Evolutionary conservation across 164 flowering plant species (phyloP).

Genomic region (Umbellularia californica): DNA sequence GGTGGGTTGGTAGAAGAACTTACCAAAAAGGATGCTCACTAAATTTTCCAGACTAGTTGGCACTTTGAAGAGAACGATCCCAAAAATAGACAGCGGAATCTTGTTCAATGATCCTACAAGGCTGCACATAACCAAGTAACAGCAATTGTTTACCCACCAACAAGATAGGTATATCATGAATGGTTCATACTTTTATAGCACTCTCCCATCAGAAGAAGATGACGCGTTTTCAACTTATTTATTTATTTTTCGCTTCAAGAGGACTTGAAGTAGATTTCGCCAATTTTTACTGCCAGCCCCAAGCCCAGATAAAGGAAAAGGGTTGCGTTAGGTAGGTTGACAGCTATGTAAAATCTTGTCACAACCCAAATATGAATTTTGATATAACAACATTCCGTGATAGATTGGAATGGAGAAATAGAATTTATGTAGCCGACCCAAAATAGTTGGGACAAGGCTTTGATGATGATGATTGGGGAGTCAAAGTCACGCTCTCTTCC

Average conservation of each 20-base stretch:
- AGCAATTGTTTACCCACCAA: background rate
- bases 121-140: constrained; percentile 37
- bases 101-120: constrained; percentile 95
- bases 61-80: constrained; percentile 83
- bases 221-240: background rate
- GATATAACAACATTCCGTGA: no score
- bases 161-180: background rate
- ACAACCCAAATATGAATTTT: no score
- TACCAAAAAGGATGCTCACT: constrained; percentile 88
- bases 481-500: no score
- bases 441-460: no score
- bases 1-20: constrained; percentile 13
- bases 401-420: no score
- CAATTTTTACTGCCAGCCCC: no score
- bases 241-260: no score
- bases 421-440: no score
- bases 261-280: no score
- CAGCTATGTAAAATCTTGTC: no score
- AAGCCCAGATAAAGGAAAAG: background rate
- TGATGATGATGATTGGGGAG: no score
- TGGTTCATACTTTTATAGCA: background rate
- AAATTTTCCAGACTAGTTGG: constrained; percentile 93
- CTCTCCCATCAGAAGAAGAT: background rate
- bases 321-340: no score
- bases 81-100: constrained; percentile 88